Evolutionary conservation across 345 rosid species (phyloP).

Genomic region (Arabidopsis suecica): DNA sequence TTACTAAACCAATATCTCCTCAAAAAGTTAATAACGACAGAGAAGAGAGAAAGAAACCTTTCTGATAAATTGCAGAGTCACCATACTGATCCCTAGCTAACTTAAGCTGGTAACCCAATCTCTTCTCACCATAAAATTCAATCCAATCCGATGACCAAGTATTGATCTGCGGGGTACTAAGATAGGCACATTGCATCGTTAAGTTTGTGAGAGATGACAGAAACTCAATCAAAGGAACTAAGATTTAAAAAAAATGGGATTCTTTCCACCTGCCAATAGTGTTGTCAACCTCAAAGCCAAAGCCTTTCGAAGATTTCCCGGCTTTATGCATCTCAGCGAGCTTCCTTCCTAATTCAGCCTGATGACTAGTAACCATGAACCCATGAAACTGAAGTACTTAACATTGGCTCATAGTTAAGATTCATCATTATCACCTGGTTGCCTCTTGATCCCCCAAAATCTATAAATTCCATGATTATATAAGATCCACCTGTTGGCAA

Average conservation of each 20-base stretch:
- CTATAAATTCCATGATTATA: constrained; percentile 89
- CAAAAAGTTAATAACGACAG: background rate
- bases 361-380: constrained; percentile 41
- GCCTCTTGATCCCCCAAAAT: constrained; percentile 79
- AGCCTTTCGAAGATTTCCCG: constrained; percentile 79
- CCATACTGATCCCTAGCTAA: constrained; percentile 72
- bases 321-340: constrained; percentile 97
- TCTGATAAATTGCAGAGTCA: constrained; percentile 72
- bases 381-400: constrained; percentile 23
- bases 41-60: constrained; percentile 55
- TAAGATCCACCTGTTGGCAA: constrained; percentile 83
- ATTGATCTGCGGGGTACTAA: constrained; percentile 85
- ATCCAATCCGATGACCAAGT: constrained; percentile 90
- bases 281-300: constrained; percentile 88
- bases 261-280: constrained; percentile 82
- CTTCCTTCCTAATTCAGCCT: constrained; percentile 83
- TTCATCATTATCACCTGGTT: constrained; percentile 64
- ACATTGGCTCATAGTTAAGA: constrained; percentile 11
- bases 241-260: background rate
- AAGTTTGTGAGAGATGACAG: background rate
- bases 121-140: constrained; percentile 80
- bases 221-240: background rate
- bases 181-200: background rate
- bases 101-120: constrained; percentile 87
- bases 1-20: background rate